Evolutionary conservation across 192 early-diverging fungal genomes (phyloP), one percentile per base, ranked within the genome.

Genomic region (Backusella westeae): DNA sequence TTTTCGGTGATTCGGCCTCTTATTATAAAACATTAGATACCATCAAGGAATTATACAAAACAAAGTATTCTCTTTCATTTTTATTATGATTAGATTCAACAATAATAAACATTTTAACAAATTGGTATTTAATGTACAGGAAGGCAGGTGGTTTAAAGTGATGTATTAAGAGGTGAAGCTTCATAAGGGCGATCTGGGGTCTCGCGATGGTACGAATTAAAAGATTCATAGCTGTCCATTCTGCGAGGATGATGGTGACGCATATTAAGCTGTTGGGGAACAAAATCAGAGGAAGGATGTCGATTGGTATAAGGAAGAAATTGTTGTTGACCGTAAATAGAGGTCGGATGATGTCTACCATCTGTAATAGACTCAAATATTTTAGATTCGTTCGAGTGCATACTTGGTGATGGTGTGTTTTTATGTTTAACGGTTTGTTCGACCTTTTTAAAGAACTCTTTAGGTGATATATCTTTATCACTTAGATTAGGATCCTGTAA

Each of bases 371-470:
- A 19, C 36, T 76, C 75, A 70, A 69, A 76, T 34, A 76, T 52
- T 70, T 42, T 66, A 23, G 52, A 29, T 42, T 69, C 75, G 29
- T 67, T 69, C 34, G 74, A 74, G 26, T 63, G 56, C 23, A 39
- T 34, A 65, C 52, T 63, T 56, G 72, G 72, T 52, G 72, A 74
- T 3, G 49, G 72, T 34, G 67, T 34, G 6, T 74, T 74, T 36
- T 72, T 77, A 29, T 77, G 34, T 44, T 72, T 77, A 38, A 71
- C 71, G 23, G 71, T 42, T 26, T 65, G 19, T 63, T 77, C 76
- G 17, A 77, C 76, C 56, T 72, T 71, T 77, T 77, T 77, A 69
- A 77, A 77, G 39, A 77, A 77, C 10, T 77, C 76, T 29, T 77
- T 77, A 41, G 69, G 59, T 19, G 76, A 70, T 6, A 77, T 71